Evolutionary conservation across 192 early-diverging fungal species (phyloP), one percentile per base, ranked within the genome.

Genomic region (Gigaspora rosea): DNA sequence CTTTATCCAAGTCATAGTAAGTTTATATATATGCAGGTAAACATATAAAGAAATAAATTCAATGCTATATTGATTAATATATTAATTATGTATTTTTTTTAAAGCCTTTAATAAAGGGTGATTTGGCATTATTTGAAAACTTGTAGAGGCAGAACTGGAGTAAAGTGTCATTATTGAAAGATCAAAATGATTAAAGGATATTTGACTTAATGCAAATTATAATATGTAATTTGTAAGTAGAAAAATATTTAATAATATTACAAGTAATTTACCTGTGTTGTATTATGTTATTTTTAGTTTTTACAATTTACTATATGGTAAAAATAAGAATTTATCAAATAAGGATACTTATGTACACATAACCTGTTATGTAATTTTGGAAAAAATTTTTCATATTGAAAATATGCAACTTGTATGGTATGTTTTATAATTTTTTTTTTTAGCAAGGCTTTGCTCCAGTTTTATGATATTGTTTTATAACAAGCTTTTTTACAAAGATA

Each of bases 251-350:
- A 35, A 27, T 70, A n/a, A 32, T 48, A 51, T 50, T 70, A 70
- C 13, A 70, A 52, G 51, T 70, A 70, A 70, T 70, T 70, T 13
- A 70, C 33, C 68, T 70, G 67, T 70, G 33, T 50, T 11, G 20
- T 70, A 70, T 70, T 35, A 70, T 70, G 48, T 70, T 20, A 70
- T 27, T 70, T n/a, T 11, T 70, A 70, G 68, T 50, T 70, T 70
- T 70, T 70, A 70, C 68, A 70, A 70, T 32, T 70, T 70, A 32
- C 68, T 48, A 27, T 70, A 70, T 70, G 68, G 68, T 70, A 70
- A 70, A 32, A 70, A 70, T 15, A 70, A 70, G 68, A 70, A 70
- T 32, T 70, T 70, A 69, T 70, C 68, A 70, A 70, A 70, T n/a
- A 2, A 70, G 33, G 48, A 70, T 32, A 70, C 68, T 4, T 70